phyloP scores from a whole-genome alignment of 2,329 filamentous ascomycete species.

The Thyridium curvatum region DNA sequence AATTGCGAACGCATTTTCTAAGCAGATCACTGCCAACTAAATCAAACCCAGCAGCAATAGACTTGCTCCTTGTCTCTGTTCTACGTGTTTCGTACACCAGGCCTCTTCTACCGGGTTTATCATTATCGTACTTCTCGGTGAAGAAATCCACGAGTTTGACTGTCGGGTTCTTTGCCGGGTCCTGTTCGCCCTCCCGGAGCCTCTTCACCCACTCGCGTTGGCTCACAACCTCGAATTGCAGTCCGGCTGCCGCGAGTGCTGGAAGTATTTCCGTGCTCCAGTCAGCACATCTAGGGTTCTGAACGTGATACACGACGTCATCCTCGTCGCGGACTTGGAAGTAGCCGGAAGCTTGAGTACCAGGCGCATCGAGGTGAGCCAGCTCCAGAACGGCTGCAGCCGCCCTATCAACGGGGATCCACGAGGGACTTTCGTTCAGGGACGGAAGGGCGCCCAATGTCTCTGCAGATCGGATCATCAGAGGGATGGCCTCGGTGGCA shows the following conservation, averaged over 20 bases:
- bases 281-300: slow-evolving; percentile 39
- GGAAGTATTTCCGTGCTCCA: slow-evolving; percentile 46
- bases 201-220: slow-evolving; percentile 35
- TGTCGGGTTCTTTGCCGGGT: slow-evolving; percentile 33
- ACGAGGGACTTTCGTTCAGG: slow-evolving; percentile 30
- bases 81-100: slow-evolving; percentile 29
- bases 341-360: slow-evolving; percentile 20
- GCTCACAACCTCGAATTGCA: slow-evolving; percentile 36
- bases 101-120: slow-evolving; percentile 25
- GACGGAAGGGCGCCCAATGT: slow-evolving; percentile 37
- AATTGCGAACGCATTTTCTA: slow-evolving; percentile 26
- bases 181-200: slow-evolving; percentile 20
- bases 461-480: slow-evolving; percentile 39
- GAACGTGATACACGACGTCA: slow-evolving; percentile 37
- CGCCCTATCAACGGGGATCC: slow-evolving; percentile 31
- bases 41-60: slow-evolving; percentile 24
- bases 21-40: slow-evolving; percentile 31
- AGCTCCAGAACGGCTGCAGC: slow-evolving; percentile 10
- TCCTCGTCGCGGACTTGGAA: slow-evolving; percentile 49
- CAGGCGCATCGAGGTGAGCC: slow-evolving; percentile 5
- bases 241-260: slow-evolving; percentile 32
- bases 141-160: slow-evolving; percentile 50
- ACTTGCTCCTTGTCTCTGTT: slow-evolving; percentile 22
- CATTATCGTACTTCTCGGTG: slow-evolving; percentile 35
- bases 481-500: slow-evolving; percentile 38